These are phyloP conservation scores for Butyriboletus appendiculatus DNA, from an alignment of 1,284 basidiomycete genomes.

Conservation along the genomic window DNA sequence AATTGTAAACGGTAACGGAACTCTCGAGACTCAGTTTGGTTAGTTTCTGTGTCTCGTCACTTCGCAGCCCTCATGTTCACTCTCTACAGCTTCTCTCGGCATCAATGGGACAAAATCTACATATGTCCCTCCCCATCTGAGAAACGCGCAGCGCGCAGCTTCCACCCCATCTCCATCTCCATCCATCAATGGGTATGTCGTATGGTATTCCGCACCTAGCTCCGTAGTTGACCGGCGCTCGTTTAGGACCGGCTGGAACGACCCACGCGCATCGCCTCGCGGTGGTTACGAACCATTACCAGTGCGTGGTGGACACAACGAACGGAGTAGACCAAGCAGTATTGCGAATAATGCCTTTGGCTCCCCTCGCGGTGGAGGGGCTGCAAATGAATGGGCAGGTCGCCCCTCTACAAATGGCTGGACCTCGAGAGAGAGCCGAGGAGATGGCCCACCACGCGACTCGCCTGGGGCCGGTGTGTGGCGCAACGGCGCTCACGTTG, in stretches of 20 bases:
- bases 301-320: conserved; percentile 45
- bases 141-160: conserved; percentile 79
- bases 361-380: conserved; percentile 42
- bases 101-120: conserved; percentile 75
- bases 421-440: conserved; percentile 38
- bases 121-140: conserved; percentile 93
- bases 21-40: conserved; percentile 85
- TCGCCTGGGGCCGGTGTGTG: conserved; percentile 77
- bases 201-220: conserved; percentile 6
- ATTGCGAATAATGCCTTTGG: conserved; percentile 38
- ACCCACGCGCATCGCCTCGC: conserved; percentile 63
- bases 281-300: conserved; percentile 50
- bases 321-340: conserved; percentile 48
- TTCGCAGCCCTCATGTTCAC: conserved; percentile 25
- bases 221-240: conserved; percentile 21
- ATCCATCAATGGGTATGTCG: conserved; percentile 51
- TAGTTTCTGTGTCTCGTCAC: conserved; percentile 33
- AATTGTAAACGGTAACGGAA: conserved; percentile 76
- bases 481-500: conserved; percentile 88
- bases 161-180: conserved; percentile 47
- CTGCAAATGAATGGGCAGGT: conserved; percentile 49
- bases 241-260: conserved; percentile 71
- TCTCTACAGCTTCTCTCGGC: conserved; percentile 58
- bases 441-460: conserved; percentile 49
- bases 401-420: conserved; percentile 41